Evolutionary conservation across 495 filamentous ascomycete genomes (phyloP), one percentile per base, ranked within the genome.

Genomic region (Aspergillus heteromorphus): DNA sequence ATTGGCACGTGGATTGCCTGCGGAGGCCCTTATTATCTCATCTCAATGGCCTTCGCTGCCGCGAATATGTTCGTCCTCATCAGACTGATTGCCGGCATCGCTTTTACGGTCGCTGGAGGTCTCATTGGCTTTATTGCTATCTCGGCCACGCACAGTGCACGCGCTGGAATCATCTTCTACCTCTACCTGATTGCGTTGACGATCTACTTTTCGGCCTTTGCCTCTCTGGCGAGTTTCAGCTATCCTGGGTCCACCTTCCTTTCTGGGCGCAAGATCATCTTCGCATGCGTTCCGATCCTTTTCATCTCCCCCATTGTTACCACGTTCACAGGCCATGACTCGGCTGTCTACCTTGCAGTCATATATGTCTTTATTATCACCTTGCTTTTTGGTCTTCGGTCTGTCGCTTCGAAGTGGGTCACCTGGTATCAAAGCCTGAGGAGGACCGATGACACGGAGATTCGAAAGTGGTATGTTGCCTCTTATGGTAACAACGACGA

Each of bases 11-110:
- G 78, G 80, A 82, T 85, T 52, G 74, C 73, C 40, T 77, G 72
- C 41, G 80, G 80, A 47, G 82, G 81, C 0, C 77, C 73, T 1
- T 85, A 84, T 65, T 85, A 85, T 57, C 73, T 85, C 17, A 72
- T 80, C 30, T 78, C 76, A 5, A 82, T 79, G 73, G 80, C 79
- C 0, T 85, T 84, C 59, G 74, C 79, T 8, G 81, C 80, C 7
- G 78, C 79, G 36, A 84, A 83, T 47, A 79, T 83, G 72, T 83
- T 83, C 52, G 73, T 85, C 13, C 65, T 84, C 2, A 81, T 79
- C 20, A 72, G 82, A 21, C 64, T 85, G 14, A 73, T 81, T 58
- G 80, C 78, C n/a, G 82, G 81, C 45, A 66, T 85, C 48, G 78
- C 80, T 6, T 75, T 85, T 51, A 76, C 75, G 7, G 48, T 81